Conservation (phyloP, 345 rosid genomes). For the Gynandropsis gynandra region DNA sequence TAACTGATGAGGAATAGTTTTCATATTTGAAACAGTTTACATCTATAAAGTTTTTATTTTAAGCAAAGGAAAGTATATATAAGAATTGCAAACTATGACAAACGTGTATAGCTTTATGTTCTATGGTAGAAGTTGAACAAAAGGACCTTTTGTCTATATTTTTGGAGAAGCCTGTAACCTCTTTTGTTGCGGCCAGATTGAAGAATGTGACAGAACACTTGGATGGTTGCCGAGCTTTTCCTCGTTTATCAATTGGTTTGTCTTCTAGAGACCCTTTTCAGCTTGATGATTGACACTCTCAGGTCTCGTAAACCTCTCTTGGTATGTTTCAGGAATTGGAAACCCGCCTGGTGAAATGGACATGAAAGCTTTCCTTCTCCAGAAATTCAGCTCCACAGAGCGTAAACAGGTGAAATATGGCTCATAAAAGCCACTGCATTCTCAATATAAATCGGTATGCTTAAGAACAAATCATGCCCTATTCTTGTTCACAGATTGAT, state of each 20-base stretch:
- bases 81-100: neutral
- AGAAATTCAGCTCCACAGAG: constrained; percentile 64
- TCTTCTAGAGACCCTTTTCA: neutral
- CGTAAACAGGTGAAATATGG: constrained; percentile 43
- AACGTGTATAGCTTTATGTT: neutral
- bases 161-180: neutral
- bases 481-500: constrained; percentile 41
- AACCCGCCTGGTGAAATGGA: constrained; percentile 90
- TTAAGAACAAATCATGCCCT: constrained; percentile 5
- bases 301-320: neutral
- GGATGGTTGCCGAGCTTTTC: constrained; percentile 64
- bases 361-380: constrained; percentile 82
- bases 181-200: constrained; percentile 35
- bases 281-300: neutral
- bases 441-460: neutral
- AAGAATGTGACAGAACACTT: constrained; percentile 66
- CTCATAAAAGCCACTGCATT: neutral
- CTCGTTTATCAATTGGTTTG: constrained; percentile 70
- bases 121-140: neutral
- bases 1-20: neutral
- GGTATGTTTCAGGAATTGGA: constrained; percentile 54
- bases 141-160: neutral
- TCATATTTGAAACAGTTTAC: neutral
- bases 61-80: neutral
- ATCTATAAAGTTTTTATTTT: neutral